Evolutionary conservation across 2,329 filamentous ascomycete species (phyloP), one percentile per base, ranked within the genome.

Genomic region (Monosporascus sp.): DNA sequence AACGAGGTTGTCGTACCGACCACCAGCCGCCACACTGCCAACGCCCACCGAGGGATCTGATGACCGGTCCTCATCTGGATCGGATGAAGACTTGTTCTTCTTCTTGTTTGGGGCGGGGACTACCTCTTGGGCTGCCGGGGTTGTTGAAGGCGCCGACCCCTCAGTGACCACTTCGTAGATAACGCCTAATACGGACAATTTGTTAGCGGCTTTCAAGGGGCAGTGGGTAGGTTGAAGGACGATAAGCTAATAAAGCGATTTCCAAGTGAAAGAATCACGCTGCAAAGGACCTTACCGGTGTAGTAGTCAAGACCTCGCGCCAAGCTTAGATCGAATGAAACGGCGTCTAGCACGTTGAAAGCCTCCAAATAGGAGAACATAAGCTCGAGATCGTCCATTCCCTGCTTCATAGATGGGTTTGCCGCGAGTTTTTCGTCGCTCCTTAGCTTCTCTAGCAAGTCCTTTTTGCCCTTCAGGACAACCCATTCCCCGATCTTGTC

Each of bases 241-340:
- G 31, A 14, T 35, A 35, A 35, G 9, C 31, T 35, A 35, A 14
- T 31, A 31, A 14, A 31, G 27, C 27, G 27, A 31, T 35, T 14
- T 35, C 9, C 11, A 11, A 35, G 31, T 35, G 31, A 35, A 35
- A 35, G 31, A 35, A 35, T 5, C 11, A 35, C 31, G 31, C 1
- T 35, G 31, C 31, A 35, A 1, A 35, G 11, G 31, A 35, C 5
- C 31, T 35, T 35, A 35, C 31, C 31, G 5, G 87, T 90, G 71
- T 88, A 87, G 70, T 89, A 89, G 68, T 91, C 88, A 24, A 90
- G 77, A 18, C 88, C 88, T 61, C 88, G 82, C 35, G 88, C 87
- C 46, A 91, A 75, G 35, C 83, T 87, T 65, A 90, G 79, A 65
- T 90, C 87, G 65, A 91, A 87, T 1, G 85, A 88, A 52, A 90